These are phyloP conservation scores for Asclepias syriaca DNA, from an alignment of 257 asterid genomes.

Conservation along the genomic window DNA sequence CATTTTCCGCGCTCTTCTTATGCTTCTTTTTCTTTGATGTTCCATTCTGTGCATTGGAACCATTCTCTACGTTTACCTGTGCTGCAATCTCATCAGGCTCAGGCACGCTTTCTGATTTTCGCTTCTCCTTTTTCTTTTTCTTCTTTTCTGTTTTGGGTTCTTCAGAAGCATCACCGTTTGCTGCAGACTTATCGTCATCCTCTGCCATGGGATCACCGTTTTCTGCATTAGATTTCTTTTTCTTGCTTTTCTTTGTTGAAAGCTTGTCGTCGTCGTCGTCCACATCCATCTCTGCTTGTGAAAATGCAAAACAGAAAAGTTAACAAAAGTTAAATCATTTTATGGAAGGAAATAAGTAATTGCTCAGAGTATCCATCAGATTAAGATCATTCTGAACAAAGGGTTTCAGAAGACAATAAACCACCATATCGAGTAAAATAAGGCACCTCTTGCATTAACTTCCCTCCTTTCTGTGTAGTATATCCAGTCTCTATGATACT, in stretches of 20 bases:
- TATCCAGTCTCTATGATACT: background rate
- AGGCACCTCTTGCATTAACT: background rate
- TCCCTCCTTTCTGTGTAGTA: background rate
- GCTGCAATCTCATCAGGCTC: slow-evolving; percentile 19
- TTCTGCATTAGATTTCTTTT: slow-evolving; percentile 39
- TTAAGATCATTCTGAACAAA: background rate
- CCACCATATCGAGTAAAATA: too few relatives aligned
- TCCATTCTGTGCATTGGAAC: slow-evolving; percentile 37
- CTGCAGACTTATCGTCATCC: slow-evolving; percentile 47
- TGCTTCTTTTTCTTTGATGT: slow-evolving; percentile 51
- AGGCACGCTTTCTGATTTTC: slow-evolving; percentile 42
- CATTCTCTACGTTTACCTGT: slow-evolving; percentile 30
- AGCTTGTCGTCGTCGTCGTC: slow-evolving; percentile 24
- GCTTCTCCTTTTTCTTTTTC: slow-evolving; percentile 60
- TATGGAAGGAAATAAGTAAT: background rate
- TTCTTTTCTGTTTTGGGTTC: slow-evolving; percentile 72
- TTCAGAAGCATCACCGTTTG: slow-evolving; percentile 46
- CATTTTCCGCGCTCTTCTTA: slow-evolving; percentile 45
- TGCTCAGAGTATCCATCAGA: background rate
- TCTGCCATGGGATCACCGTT: slow-evolving; percentile 36
- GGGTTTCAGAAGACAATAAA: background rate
- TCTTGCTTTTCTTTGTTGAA: slow-evolving; percentile 41
- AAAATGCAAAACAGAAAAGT: slow-evolving; percentile 1
- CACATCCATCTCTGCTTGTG: slow-evolving; percentile 32
- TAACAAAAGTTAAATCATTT: background rate